A percentile compares a stretch with the other conserved stretches of the same genome.
phyloP scores from a whole-genome alignment of 1,284 basidiomycete genomes.

The Kalmanozyma brasiliensis region DNA sequence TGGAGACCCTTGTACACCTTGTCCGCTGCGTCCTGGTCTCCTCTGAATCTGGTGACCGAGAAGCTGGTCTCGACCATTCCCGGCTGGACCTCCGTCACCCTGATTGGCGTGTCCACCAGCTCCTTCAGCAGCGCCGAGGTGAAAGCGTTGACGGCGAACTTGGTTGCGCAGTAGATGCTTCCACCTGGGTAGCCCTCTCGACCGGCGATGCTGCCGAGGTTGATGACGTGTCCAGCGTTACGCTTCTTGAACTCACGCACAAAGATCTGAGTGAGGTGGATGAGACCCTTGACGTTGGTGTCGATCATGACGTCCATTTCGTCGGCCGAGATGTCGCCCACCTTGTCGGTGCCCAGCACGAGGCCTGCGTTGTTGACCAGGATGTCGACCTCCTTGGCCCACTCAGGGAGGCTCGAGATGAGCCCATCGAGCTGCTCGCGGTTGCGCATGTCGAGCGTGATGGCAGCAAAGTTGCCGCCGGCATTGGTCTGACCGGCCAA shows the following conservation, averaged over 20 bases:
- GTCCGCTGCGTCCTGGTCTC: constrained; percentile 51
- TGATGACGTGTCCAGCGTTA: constrained; percentile 90
- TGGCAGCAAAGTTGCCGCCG: constrained; percentile 59
- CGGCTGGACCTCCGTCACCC: constrained; percentile 68
- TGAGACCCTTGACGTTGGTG: constrained; percentile 90
- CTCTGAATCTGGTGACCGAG: constrained; percentile 55
- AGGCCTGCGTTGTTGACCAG: constrained; percentile 73
- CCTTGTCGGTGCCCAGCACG: constrained; percentile 80
- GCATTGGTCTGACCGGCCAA: constrained; percentile 76
- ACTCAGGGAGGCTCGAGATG: constrained; percentile 53
- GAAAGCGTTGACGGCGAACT: constrained; percentile 90
- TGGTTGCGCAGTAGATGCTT: constrained; percentile 72
- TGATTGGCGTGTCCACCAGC: constrained; percentile 78
- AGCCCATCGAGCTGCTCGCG: constrained; percentile 47
- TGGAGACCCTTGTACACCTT: constrained; percentile 65
- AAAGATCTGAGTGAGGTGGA: constrained; percentile 79
- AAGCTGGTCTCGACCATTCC: constrained; percentile 83
- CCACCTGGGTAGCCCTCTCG: constrained; percentile 81
- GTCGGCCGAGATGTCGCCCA: constrained; percentile 79
- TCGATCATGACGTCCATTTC: constrained; percentile 85
- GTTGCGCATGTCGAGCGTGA: constrained; percentile 60
- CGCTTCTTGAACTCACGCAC: constrained; percentile 83
- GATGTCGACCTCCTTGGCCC: constrained; percentile 63
- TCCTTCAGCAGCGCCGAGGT: constrained; percentile 84
- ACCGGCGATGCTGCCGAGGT: constrained; percentile 92